These are phyloP conservation scores for Vigna reflexopilosa DNA, from an alignment of 306 rosid species.

Conservation along the genomic window DNA sequence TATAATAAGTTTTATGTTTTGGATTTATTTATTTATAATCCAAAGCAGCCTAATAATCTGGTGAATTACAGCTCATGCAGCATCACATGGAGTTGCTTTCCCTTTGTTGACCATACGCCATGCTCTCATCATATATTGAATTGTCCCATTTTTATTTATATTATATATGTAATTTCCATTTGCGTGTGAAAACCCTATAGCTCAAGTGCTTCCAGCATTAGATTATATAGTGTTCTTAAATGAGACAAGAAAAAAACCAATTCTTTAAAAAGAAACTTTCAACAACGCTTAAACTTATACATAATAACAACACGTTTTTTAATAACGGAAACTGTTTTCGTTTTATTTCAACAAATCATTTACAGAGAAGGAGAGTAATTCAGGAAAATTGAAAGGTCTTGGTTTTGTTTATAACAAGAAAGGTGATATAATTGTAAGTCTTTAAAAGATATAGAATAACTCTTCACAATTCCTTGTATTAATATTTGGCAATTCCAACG, in stretches of 20 bases:
- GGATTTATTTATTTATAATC: no score
- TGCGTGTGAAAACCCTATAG: not conserved
- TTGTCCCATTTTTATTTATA: not conserved
- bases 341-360: not conserved
- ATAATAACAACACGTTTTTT: not conserved
- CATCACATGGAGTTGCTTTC: conserved; percentile 32
- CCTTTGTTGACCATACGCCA: conserved; percentile 1
- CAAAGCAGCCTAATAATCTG: no score
- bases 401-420: no score
- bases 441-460: no score
- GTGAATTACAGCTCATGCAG: not conserved
- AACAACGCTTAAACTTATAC: not conserved
- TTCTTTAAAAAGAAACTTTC: conserved; percentile 2
- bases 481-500: no score
- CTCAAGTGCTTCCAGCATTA: not conserved
- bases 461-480: no score
- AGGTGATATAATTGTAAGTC: no score
- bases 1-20: no score
- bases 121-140: not conserved
- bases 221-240: not conserved
- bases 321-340: not conserved
- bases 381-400: no score
- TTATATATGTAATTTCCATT: not conserved
- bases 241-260: not conserved
- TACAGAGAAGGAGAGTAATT: not conserved